These are phyloP conservation scores for Ceratorhiza oryzae-sativae DNA, from an alignment of 1,284 basidiomycete species.

Conservation along the genomic window DNA sequence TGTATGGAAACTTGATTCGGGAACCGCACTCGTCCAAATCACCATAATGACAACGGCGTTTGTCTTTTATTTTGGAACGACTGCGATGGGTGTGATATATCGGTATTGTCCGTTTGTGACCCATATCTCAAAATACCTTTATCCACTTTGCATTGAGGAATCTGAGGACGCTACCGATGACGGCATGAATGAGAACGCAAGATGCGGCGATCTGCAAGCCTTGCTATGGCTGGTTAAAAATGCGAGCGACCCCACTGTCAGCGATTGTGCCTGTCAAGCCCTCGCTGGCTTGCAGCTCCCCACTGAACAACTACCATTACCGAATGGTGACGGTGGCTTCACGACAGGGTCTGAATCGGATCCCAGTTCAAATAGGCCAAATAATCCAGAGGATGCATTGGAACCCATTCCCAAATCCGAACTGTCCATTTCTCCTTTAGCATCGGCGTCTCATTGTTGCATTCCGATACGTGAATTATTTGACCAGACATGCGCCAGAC, in stretches of 20 bases:
- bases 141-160: not conserved
- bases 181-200: not conserved
- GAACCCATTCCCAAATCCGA: not conserved
- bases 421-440: not conserved
- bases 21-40: not conserved
- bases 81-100: not conserved
- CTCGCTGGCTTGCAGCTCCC: constrained; percentile 1
- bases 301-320: not conserved
- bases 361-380: no score
- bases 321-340: not conserved
- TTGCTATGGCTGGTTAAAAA: constrained; percentile 1
- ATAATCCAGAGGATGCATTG: no score
- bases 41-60: not conserved
- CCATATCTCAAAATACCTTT: constrained; percentile 1
- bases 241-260: not conserved
- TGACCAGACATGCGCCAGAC: not conserved
- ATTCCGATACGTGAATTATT: not conserved
- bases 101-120: not conserved
- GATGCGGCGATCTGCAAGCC: not conserved
- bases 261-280: constrained; percentile 6
- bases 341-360: no score
- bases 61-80: not conserved
- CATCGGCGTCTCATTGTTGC: not conserved
- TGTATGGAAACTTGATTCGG: constrained; percentile 1
- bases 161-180: not conserved